These are phyloP conservation scores for Encephalitozoon romaleae DNA, from an alignment of 371 early-diverging fungal genomes.

Conservation along the genomic window DNA sequence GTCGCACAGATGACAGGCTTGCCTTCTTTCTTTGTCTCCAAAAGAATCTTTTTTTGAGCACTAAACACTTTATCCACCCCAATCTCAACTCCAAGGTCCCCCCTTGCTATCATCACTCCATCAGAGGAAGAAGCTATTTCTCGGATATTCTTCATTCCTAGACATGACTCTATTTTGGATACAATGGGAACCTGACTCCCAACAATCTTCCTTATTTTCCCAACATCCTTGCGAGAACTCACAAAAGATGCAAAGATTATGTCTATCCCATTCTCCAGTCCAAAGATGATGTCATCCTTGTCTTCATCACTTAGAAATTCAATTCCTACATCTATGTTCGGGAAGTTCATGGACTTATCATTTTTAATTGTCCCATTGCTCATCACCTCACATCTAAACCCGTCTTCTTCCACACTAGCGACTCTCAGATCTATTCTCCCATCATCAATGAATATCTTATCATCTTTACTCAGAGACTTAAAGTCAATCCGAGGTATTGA, in stretches of 20 bases:
- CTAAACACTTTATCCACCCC: conserved; percentile 77
- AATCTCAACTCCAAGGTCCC: conserved; percentile 88
- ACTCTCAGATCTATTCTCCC: conserved; percentile 63
- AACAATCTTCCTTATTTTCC: conserved; percentile 69
- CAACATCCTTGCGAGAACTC: conserved; percentile 74
- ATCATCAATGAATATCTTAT: conserved; percentile 70
- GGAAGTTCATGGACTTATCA: conserved; percentile 77
- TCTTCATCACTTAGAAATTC: conserved; percentile 87
- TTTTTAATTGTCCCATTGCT: conserved; percentile 69
- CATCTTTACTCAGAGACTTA: conserved; percentile 69
- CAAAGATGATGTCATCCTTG: conserved; percentile 74
- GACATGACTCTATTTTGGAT: conserved; percentile 73
- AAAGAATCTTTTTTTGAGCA: conserved; percentile 88
- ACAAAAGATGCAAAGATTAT: conserved; percentile 91
- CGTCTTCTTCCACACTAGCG: conserved; percentile 51
- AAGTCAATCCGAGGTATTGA: conserved; percentile 78
- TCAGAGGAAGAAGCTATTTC: conserved; percentile 83
- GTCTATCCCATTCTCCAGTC: conserved; percentile 80
- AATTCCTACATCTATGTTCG: conserved; percentile 72
- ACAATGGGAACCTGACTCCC: conserved; percentile 68
- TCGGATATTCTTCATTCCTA: conserved; percentile 87
- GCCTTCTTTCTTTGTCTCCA: conserved; percentile 77
- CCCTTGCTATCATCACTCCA: conserved; percentile 96
- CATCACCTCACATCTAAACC: conserved; percentile 65
- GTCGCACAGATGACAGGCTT: conserved; percentile 91